Evolutionary conservation across 192 early-diverging fungal genomes (phyloP), one percentile per base, ranked within the genome.

Genomic region (Backusella luteola): DNA sequence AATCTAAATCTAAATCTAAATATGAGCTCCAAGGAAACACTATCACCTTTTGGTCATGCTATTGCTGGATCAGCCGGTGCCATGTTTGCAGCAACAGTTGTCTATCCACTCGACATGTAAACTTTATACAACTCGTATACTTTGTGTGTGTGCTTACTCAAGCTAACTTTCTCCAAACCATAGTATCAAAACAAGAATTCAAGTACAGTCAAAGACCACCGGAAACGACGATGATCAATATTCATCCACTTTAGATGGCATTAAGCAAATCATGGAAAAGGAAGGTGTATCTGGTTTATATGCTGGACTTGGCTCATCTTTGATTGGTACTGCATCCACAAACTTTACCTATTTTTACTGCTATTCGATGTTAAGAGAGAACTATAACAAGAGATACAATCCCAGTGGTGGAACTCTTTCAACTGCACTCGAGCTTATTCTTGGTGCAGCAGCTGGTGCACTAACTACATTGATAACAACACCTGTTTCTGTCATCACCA

Each of bases 61-160:
- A 87, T 94, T 44, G 91, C 98, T 17, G 98, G 98, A 15, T 91
- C 97, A 11, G 86, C 93, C 35, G 96, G 97, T 69, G 95, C 97
- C 19, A 93, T 95, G 76, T 93, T 97, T 68, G 96, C 98, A 19
- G 90, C 97, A 79, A 85, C 92, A 29, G 84, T 95, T 52, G 94
- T 96, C 44, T 99, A 98, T 85, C 98, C 98, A 15, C 90, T 98
- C 32, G 98, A 99, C 83, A 97, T 96, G 94, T 96, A 87, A 85
- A 17, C 5, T 38, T 21, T 26, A 9, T 19, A 56, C n/a, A 23
- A 42, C 21, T 52, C 21, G 12, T 32, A 5, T 1, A 17, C 32
- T 32, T 32, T 32, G 32, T 32, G 32, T 3, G 46, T 56, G 46
- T 66, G 29, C 41, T 56, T 34, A 26, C 67, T 71, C 34, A 49